These are phyloP conservation scores for Lepiota subincarnata DNA, from an alignment of 768 basidiomycete species.

Conservation along the genomic window DNA sequence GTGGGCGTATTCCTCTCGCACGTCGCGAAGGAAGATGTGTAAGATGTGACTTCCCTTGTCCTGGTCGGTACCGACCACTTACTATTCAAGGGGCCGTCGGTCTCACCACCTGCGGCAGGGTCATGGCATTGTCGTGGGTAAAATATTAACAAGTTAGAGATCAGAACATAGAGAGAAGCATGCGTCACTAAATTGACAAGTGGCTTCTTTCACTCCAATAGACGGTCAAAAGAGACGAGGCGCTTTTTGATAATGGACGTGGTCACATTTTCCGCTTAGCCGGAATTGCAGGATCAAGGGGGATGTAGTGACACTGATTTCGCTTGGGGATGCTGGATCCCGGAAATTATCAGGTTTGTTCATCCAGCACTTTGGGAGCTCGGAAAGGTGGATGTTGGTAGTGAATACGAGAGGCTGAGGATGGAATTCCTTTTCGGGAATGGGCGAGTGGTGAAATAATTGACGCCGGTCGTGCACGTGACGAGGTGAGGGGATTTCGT, in stretches of 20 bases:
- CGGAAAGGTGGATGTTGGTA: too few relatives aligned
- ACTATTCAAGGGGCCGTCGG: neutral
- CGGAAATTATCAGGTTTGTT: too few relatives aligned
- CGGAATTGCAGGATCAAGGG: too few relatives aligned
- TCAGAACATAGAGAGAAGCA: neutral
- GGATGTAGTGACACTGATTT: too few relatives aligned
- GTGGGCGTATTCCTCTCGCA: neutral
- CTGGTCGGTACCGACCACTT: conserved; percentile 3
- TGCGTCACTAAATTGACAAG: neutral
- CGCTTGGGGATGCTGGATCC: too few relatives aligned
- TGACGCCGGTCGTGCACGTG: neutral
- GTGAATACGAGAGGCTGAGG: too few relatives aligned
- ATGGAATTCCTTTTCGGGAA: too few relatives aligned
- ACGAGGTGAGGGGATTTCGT: neutral
- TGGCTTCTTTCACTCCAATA: neutral
- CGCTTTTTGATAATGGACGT: neutral
- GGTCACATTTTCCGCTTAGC: too few relatives aligned
- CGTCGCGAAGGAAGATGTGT: neutral
- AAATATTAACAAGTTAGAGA: neutral
- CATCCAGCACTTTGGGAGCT: too few relatives aligned
- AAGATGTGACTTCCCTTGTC: neutral
- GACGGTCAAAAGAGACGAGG: neutral
- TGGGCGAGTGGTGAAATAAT: neutral
- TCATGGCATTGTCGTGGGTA: neutral
- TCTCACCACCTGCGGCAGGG: neutral